Conservation (phyloP, 2,329 filamentous ascomycete genomes). For the Harringtonia lauricola region DNA sequence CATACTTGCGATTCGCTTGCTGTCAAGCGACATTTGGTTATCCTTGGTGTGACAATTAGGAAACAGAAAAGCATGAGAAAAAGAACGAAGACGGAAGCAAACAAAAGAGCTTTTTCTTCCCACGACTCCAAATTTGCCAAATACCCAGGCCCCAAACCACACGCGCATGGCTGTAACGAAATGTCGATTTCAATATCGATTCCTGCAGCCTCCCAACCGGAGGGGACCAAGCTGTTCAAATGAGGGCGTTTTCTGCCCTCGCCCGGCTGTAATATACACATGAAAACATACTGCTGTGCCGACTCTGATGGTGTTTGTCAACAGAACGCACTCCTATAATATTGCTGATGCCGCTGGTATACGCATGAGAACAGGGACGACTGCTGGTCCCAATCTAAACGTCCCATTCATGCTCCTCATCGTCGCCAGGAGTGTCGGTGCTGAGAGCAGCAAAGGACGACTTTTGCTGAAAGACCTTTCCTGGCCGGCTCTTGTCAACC, state of each 20-base stretch:
- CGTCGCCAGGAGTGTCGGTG: slow-evolving; percentile 26
- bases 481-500: slow-evolving; percentile 18
- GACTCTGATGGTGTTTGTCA: too few relatives aligned
- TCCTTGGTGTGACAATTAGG: background rate
- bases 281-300: background rate
- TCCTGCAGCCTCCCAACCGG: background rate
- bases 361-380: background rate
- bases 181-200: background rate
- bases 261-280: too few relatives aligned
- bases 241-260: too few relatives aligned
- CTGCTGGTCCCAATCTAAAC: slow-evolving; percentile 25
- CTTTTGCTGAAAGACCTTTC: slow-evolving; percentile 25
- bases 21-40: slow-evolving; percentile 1
- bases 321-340: too few relatives aligned
- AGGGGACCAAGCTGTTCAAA: too few relatives aligned
- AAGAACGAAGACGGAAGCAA: background rate
- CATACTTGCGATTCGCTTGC: slow-evolving; percentile 1
- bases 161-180: background rate
- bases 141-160: background rate
- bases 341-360: too few relatives aligned
- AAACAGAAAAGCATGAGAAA: background rate
- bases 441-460: slow-evolving; percentile 39
- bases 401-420: slow-evolving; percentile 39
- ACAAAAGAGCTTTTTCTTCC: slow-evolving; percentile 1
- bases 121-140: slow-evolving; percentile 1